Evolutionary conservation across 371 early-diverging fungal genomes (phyloP).

Genomic region (Actinomucor elegans): DNA sequence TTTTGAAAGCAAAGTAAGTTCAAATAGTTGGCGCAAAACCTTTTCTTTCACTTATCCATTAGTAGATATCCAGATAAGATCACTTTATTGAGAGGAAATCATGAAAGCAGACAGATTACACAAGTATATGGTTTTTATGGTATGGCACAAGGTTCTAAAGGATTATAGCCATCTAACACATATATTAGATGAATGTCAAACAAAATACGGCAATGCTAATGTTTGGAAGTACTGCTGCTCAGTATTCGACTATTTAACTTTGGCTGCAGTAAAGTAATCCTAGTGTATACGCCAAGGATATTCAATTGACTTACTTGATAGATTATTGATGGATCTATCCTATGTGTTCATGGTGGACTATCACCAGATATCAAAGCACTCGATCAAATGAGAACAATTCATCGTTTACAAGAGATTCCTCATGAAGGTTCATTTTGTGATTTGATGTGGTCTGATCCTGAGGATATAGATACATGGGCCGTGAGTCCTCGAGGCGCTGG

Average conservation of each 20-base stretch:
- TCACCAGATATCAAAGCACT: conserved; percentile 96
- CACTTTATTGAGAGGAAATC: conserved; percentile 99
- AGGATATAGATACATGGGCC: conserved; percentile 98
- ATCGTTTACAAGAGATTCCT: conserved; percentile 98
- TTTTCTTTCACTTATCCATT: not conserved
- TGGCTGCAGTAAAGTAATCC: conserved; percentile 88
- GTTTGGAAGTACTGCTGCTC: conserved; percentile 99
- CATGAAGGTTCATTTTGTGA: conserved; percentile 99
- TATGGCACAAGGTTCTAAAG: conserved; percentile 14
- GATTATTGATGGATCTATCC: conserved; percentile 66
- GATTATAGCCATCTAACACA: too few species aligned
- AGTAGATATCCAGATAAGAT: conserved; percentile 83
- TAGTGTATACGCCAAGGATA: not conserved
- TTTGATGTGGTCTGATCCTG: conserved; percentile 93
- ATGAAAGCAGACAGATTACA: conserved; percentile 98
- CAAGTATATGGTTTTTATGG: conserved; percentile 99
- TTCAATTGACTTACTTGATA: conserved; percentile 1
- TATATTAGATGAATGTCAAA: conserved; percentile 91
- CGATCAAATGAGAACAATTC: conserved; percentile 96
- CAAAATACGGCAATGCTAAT: conserved; percentile 97
- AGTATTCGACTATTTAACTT: conserved; percentile 97
- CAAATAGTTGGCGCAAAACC: not conserved
- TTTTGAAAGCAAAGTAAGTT: conserved; percentile 90
- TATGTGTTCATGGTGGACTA: conserved; percentile 99
- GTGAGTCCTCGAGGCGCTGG: conserved; percentile 99